A percentile compares a stretch with the other conserved stretches of the same genome.
Conservation (phyloP, 495 filamentous ascomycete species). For the Jackrogersella minutella region DNA sequence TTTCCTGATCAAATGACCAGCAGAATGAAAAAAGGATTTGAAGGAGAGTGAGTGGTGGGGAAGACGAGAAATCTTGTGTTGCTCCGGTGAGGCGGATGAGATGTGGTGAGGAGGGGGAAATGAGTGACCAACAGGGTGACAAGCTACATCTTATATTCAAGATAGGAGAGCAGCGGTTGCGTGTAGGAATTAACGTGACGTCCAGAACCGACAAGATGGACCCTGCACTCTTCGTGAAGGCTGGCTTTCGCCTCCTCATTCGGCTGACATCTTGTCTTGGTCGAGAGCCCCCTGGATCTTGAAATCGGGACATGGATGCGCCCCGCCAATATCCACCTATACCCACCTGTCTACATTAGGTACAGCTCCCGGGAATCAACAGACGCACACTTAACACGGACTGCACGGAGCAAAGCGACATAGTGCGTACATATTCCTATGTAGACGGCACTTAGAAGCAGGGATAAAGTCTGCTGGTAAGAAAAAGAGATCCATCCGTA, state of each 20-base stretch:
- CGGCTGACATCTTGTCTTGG: conserved; percentile 39
- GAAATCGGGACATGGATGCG: conserved; percentile 32
- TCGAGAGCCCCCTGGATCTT: conserved; percentile 35
- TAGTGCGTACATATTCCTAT: conserved; percentile 1
- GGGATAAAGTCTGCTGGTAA: conserved; percentile 17
- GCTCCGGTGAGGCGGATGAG: conserved; percentile 21
- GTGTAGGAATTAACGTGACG: conserved; percentile 31
- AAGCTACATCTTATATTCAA: conserved; percentile 33
- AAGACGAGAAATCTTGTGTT: conserved; percentile 35
- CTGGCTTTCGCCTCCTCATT: conserved; percentile 22
- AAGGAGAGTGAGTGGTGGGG: conserved; percentile 31
- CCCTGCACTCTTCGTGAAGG: conserved; percentile 34
- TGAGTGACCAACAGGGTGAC: conserved; percentile 15
- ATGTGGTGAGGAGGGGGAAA: conserved; percentile 9
- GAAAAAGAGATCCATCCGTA: background rate
- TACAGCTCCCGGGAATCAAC: conserved; percentile 1
- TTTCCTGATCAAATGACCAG: conserved; percentile 37
- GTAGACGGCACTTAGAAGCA: conserved; percentile 16
- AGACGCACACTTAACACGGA: background rate
- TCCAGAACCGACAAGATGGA: conserved; percentile 9
- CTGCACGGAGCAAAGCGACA: conserved; percentile 15
- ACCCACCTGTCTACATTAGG: conserved; percentile 17
- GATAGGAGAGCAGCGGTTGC: conserved; percentile 3
- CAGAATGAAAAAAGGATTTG: conserved; percentile 27
- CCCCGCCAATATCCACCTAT: conserved; percentile 18